phyloP scores from a whole-genome alignment of 1,284 basidiomycete species.

The Kalmanozyma brasiliensis region DNA sequence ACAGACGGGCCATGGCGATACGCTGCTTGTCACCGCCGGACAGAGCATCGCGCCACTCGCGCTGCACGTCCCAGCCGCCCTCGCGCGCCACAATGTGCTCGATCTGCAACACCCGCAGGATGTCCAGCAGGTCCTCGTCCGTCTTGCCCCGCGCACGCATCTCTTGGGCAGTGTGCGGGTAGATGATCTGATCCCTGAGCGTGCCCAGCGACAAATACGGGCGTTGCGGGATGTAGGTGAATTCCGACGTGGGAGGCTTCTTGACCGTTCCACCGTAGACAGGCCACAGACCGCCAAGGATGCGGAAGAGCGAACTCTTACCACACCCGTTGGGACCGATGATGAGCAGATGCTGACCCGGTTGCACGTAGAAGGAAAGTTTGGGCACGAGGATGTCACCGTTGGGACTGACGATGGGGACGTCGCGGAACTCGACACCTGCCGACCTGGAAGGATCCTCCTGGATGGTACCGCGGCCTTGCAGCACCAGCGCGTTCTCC shows the following conservation, averaged over 20 bases:
- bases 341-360: conserved; percentile 75
- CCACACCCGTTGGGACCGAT: conserved; percentile 77
- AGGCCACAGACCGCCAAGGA: conserved; percentile 95
- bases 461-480: conserved; percentile 78
- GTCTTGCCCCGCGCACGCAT: conserved; percentile 61
- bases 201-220: conserved; percentile 94
- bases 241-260: conserved; percentile 87
- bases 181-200: conserved; percentile 85
- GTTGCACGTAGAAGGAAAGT: conserved; percentile 88
- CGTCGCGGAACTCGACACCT: conserved; percentile 88
- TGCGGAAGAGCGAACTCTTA: conserved; percentile 79
- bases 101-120: conserved; percentile 86
- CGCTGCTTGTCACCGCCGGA: conserved; percentile 80
- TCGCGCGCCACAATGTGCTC: conserved; percentile 89
- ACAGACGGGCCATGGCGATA: conserved; percentile 95
- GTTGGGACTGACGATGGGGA: conserved; percentile 95
- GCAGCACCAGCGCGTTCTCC: conserved; percentile 83
- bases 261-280: conserved; percentile 93
- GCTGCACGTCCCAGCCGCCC: conserved; percentile 88
- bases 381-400: conserved; percentile 84
- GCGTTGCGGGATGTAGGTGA: conserved; percentile 94
- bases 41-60: conserved; percentile 92
- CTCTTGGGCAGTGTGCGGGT: conserved; percentile 78
- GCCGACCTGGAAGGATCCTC: conserved; percentile 45
- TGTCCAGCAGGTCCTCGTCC: conserved; percentile 80